Evolutionary conservation across 2,329 filamentous ascomycete species (phyloP).

Genomic region (Ascochyta lentis): DNA sequence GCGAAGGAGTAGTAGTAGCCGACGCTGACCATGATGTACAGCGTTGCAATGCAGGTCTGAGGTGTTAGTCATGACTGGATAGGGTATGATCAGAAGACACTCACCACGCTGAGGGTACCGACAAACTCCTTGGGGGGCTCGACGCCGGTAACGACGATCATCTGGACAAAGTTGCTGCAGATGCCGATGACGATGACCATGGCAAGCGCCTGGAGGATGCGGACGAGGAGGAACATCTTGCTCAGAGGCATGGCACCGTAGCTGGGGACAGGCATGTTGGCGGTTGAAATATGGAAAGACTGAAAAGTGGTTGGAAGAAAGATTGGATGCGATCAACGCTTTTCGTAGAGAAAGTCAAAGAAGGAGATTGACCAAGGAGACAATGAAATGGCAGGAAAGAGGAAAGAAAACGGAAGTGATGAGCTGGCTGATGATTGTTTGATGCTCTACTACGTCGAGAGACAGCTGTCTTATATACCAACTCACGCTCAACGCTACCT

Average conservation of each 20-base stretch:
- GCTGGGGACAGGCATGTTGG: conserved; percentile 61
- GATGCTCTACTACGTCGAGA: conserved; percentile 28
- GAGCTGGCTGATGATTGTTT: conserved; percentile 44
- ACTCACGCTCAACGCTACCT: conserved; percentile 3
- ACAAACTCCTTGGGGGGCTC: conserved; percentile 75
- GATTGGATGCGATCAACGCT: conserved; percentile 17
- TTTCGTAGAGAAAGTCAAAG: conserved; percentile 5
- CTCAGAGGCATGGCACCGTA: conserved; percentile 73
- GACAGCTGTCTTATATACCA: conserved; percentile 16
- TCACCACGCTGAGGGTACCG: conserved; percentile 79
- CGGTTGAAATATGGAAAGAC: background rate
- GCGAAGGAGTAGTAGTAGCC: conserved; percentile 84
- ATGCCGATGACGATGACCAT: conserved; percentile 82
- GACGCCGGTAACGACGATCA: conserved; percentile 72
- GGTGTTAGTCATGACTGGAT: conserved; percentile 8
- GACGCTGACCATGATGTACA: conserved; percentile 74
- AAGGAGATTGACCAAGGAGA: conserved; percentile 41
- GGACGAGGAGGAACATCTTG: conserved; percentile 76
- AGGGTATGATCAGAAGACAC: conserved; percentile 44
- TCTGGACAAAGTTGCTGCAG: conserved; percentile 79
- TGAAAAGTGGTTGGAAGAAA: background rate
- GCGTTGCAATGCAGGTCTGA: conserved; percentile 76
- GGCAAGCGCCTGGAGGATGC: conserved; percentile 72
- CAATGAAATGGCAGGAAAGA: conserved; percentile 41
- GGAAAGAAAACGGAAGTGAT: conserved; percentile 43